Conservation (phyloP, 2,329 filamentous ascomycete genomes). For the Penicillium sp. region DNA sequence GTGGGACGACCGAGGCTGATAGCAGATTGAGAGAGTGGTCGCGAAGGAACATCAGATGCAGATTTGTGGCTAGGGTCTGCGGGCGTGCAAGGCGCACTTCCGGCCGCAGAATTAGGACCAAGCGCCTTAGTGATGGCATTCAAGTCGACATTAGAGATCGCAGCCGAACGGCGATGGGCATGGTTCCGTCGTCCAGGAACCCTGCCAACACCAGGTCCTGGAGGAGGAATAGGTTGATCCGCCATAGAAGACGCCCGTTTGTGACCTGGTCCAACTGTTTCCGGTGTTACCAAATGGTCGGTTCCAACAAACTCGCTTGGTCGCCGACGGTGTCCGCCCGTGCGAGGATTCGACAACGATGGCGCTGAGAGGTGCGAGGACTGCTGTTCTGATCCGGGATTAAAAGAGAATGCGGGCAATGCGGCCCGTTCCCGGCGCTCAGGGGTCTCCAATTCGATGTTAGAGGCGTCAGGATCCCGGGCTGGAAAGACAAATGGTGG, state of each 20-base stretch:
- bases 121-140: slow-evolving; percentile 45
- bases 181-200: slow-evolving; percentile 58
- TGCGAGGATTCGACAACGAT: slow-evolving; percentile 42
- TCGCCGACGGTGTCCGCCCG: slow-evolving; percentile 61
- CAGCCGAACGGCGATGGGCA: slow-evolving; percentile 68
- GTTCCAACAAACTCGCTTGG: slow-evolving; percentile 82
- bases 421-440: slow-evolving; percentile 34
- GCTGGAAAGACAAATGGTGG: slow-evolving; percentile 58
- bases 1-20: slow-evolving; percentile 24
- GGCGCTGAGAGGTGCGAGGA: slow-evolving; percentile 48
- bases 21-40: slow-evolving; percentile 30
- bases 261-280: slow-evolving; percentile 53
- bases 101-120: slow-evolving; percentile 40
- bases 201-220: slow-evolving; percentile 33
- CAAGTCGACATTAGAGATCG: slow-evolving; percentile 76
- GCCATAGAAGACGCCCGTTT: slow-evolving; percentile 17
- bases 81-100: slow-evolving; percentile 51
- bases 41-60: slow-evolving; percentile 23
- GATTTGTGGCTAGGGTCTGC: slow-evolving; percentile 32
- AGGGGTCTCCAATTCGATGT: slow-evolving; percentile 37
- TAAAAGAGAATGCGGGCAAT: slow-evolving; percentile 34
- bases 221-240: slow-evolving; percentile 24
- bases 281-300: slow-evolving; percentile 42
- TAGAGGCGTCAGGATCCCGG: slow-evolving; percentile 32
- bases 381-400: slow-evolving; percentile 25